A percentile compares a stretch with the other conserved stretches of the same genome.
Evolutionary conservation across 768 basidiomycete species (phyloP).

Genomic region (Cyathus striatus): DNA sequence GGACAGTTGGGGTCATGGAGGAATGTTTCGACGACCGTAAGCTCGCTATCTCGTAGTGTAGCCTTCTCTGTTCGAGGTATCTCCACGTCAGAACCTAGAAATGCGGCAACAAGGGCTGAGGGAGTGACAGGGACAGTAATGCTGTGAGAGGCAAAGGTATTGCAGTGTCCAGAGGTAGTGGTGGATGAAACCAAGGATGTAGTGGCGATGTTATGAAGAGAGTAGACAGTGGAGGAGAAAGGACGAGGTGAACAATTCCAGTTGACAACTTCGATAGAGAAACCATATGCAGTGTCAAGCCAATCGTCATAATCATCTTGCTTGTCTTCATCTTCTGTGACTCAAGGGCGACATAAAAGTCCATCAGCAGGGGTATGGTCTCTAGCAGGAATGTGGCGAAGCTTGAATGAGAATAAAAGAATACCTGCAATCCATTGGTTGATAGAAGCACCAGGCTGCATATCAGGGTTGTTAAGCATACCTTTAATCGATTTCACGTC

Average conservation of each 20-base stretch:
- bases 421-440: slow-evolving; percentile 39
- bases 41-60: slow-evolving; percentile 3
- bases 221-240: background rate
- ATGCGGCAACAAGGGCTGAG: too few relatives aligned
- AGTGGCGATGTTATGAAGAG: background rate
- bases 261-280: slow-evolving; percentile 1
- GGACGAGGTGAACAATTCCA: background rate
- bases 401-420: slow-evolving; percentile 27
- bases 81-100: background rate
- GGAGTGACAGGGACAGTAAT: too few relatives aligned
- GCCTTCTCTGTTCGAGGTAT: slow-evolving; percentile 6
- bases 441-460: slow-evolving; percentile 27
- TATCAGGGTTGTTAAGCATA: slow-evolving; percentile 34
- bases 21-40: slow-evolving; percentile 7
- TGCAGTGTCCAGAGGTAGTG: too few relatives aligned
- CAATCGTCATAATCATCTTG: slow-evolving; percentile 2
- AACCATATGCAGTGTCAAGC: slow-evolving; percentile 3
- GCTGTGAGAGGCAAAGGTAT: too few relatives aligned
- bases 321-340: background rate
- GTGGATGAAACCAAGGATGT: too few relatives aligned
- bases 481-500: slow-evolving; percentile 35
- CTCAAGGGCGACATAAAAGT: slow-evolving; percentile 1
- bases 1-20: slow-evolving; percentile 4
- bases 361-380: slow-evolving; percentile 11
- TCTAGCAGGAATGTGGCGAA: slow-evolving; percentile 30